Evolutionary conservation across 176 grass and related monocot genomes (phyloP).

Genomic region (Triticum dicoccoides): DNA sequence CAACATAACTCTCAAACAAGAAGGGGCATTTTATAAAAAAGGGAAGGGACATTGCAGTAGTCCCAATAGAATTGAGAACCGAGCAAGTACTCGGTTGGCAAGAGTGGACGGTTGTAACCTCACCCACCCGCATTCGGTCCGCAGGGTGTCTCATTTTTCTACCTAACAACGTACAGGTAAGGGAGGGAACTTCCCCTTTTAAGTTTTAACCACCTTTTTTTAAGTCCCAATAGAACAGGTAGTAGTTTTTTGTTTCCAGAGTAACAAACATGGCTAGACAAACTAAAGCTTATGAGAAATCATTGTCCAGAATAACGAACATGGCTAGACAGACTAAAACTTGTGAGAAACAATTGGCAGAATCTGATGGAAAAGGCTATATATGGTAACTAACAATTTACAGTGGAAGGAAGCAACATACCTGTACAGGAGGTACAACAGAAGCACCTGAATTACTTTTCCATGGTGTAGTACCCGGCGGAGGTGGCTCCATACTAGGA

Average conservation of each 20-base stretch:
- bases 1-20: not conserved
- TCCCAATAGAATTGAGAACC: not conserved
- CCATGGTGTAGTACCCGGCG: slow-evolving; percentile 88
- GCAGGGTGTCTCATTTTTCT: not conserved
- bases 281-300: slow-evolving; percentile 2
- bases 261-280: slow-evolving; percentile 2
- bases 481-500: slow-evolving; percentile 75
- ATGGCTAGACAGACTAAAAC: slow-evolving; percentile 2
- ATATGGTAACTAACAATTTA: slow-evolving; percentile 18
- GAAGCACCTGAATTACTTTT: slow-evolving; percentile 53
- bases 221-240: not conserved
- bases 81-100: not conserved
- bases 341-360: not conserved
- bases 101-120: not conserved
- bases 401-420: slow-evolving; percentile 35
- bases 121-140: not conserved
- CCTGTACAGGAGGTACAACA: slow-evolving; percentile 63
- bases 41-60: not conserved
- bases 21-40: not conserved
- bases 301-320: not conserved
- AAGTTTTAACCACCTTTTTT: not conserved
- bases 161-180: not conserved
- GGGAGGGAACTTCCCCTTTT: not conserved
- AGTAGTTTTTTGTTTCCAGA: not conserved
- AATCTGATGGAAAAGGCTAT: slow-evolving; percentile 5